These are phyloP conservation scores for Kwoniella shandongensis DNA, from an alignment of 768 basidiomycete species.

Conservation along the genomic window DNA sequence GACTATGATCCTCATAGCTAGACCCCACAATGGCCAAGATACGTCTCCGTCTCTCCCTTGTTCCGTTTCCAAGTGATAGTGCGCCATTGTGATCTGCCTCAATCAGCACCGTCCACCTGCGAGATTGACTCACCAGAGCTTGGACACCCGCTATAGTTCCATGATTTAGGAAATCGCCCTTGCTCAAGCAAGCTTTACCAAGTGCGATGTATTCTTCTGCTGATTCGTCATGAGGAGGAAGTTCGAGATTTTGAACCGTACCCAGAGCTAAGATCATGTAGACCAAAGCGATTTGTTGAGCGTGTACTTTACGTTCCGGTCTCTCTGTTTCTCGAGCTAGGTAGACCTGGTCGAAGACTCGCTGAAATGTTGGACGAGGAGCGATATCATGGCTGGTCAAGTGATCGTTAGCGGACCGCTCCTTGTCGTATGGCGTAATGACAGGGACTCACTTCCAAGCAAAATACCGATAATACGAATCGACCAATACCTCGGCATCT, in stretches of 20 bases:
- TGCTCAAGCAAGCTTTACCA: constrained; percentile 22
- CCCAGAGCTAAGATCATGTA: constrained; percentile 30
- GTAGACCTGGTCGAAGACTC: constrained; percentile 17
- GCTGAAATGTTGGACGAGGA: constrained; percentile 15
- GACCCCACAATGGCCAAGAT: constrained; percentile 38
- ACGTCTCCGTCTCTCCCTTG: constrained; percentile 34
- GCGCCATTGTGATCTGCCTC: background rate
- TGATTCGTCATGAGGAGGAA: constrained; percentile 14
- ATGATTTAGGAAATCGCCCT: constrained; percentile 27
- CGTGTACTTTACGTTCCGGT: constrained; percentile 3
- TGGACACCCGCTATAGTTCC: constrained; percentile 31
- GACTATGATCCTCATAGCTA: constrained; percentile 28
- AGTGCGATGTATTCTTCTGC: constrained; percentile 17
- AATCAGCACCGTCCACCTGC: background rate
- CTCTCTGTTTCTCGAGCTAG: background rate
- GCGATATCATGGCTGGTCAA: constrained; percentile 22
- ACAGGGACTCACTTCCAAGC: constrained; percentile 31
- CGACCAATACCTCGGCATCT: constrained; percentile 24
- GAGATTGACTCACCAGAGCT: constrained; percentile 24
- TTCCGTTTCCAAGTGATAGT: constrained; percentile 24
- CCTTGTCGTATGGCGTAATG: too few relatives aligned
- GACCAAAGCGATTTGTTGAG: constrained; percentile 25
- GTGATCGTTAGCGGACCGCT: too few relatives aligned
- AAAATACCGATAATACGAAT: constrained; percentile 30
- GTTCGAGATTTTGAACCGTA: constrained; percentile 26